Evolutionary conservation across 75 land plant species (phyloP), one percentile per base, ranked within the genome.

Genomic region (Pinus tabuliformis): DNA sequence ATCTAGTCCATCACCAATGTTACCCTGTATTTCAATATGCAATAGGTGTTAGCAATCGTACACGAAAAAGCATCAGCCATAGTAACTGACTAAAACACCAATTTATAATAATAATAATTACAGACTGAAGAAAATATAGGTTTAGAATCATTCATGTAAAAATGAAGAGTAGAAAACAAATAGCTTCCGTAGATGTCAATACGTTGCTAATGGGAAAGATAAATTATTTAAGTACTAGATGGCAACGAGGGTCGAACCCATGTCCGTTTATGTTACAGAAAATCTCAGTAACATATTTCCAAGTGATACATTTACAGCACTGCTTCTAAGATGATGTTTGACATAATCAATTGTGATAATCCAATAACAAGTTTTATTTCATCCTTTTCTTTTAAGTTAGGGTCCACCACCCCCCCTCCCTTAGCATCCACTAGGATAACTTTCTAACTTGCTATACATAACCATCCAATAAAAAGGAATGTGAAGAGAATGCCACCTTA

Each of bases 1-100:
- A 77, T 94, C 95, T 68, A 90, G 86, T 26, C 99, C 99, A 86
- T 94, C 82, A 58, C 99, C 95, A 64, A 97, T 90, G 72, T 91
- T 86, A 73, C 99, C 99, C 99, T 97, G 86, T 28, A 39, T 24
- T 72, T 56, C 57, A 49, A 54, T 54, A 72, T 11, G n/a, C 26
- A n/a, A 54, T 30, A 56, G 3, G 42, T 26, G 22, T 30, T 21
- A 72, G 12, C 15, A 72, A 24, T 72, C 30, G 54, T 9, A 56
- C 6, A 52, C 58, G 18, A 42, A 7, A 66, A 66, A 66, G 5
- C 39, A 66, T 6, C 21, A 20, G 49, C 9, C 45, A 0, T 18
- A 12, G n/a, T 39, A 7, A 39, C 9, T 20, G 45, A 66, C 18
- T 45, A 66, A 37, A 66, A 66, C 37, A 1, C 6, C 8, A 18